Base-by-base conservation (phyloP, 2,329 filamentous ascomycete species). In the Coniochaeta hoffmannii region DNA sequence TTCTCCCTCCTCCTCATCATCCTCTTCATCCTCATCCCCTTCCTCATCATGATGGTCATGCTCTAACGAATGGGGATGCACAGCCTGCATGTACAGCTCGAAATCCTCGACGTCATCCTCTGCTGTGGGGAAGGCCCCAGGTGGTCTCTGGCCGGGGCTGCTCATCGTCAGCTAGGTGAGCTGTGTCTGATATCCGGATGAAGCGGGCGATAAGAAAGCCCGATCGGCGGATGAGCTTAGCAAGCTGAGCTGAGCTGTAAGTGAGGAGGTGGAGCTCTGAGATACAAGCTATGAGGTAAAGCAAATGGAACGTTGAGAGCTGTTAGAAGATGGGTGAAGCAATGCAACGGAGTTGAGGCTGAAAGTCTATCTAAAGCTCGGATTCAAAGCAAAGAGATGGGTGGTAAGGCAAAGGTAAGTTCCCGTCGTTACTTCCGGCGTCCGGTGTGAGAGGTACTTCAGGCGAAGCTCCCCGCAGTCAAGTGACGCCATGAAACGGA, bases 1-100 rank as follows among this genome's bases (percentile, higher is more conserved):
- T 4, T 58, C 64, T 10, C 56, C 49, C 9, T 34, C 49, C 5
- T 50, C 24, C n/a, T 50, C 44, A n/a, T 51, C 49, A 3, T 24
- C 28, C 4, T 51, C 49, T 6, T 34, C 49, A 10, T 51, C 49
- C 15, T 51, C 49, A 22, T 51, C 49, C 22, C 8, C 9, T 10
- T 46, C 41, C 11, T 46, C 41, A 7, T 14, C 7, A 14, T 46
- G 19, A n/a, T n/a, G n/a, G n/a, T 9, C 24, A 12, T 28, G 41
- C 41, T 14, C 41, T n/a, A n/a, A n/a, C n/a, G n/a, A n/a, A n/a
- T n/a, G n/a, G n/a, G n/a, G n/a, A n/a, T n/a, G 41, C 19, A 46
- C 41, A 9, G 41, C 22, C 19, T 46, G 19, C 41, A 46, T 46
- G 11, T 46, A 46, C 41, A 46, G 41, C 14, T 46, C 41, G 41